Percentiles rank a stretch among this genome's conserved stretches.
Evolutionary conservation across 495 filamentous ascomycete genomes (phyloP).

Genomic region (Apodospora peruviana): DNA sequence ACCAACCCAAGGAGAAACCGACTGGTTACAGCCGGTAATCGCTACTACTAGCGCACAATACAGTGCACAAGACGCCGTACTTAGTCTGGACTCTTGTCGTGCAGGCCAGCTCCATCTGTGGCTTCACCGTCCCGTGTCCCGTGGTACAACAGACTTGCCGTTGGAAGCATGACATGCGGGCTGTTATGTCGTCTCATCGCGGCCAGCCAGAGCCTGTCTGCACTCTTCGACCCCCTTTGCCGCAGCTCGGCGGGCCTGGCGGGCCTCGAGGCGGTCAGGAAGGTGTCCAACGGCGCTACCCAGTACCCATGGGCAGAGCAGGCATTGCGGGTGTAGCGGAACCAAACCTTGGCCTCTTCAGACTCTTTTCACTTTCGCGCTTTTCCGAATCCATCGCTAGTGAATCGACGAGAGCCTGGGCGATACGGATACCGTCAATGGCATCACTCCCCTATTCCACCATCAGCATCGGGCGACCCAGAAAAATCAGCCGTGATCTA

Average conservation of each 20-base stretch:
- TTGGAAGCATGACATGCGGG: constrained; percentile 4
- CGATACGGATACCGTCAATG: not conserved
- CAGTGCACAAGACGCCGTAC: no score
- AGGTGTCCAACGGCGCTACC: constrained; percentile 4
- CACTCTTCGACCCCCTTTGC: not conserved
- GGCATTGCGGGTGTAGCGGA: not conserved
- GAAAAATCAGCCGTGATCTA: not conserved
- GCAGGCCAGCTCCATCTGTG: not conserved
- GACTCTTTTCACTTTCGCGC: not conserved
- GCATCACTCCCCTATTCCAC: not conserved
- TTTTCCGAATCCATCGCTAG: no score
- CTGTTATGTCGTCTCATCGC: not conserved
- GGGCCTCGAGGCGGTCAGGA: constrained; percentile 5
- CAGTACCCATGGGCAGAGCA: not conserved
- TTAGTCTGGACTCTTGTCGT: no score
- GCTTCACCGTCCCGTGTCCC: not conserved
- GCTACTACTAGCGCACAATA: not conserved
- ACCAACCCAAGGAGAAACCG: not conserved
- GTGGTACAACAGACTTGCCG: not conserved
- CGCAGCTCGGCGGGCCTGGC: constrained; percentile 1
- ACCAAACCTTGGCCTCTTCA: not conserved
- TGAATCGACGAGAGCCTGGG: not conserved
- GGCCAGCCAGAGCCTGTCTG: not conserved
- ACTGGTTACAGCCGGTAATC: not conserved
- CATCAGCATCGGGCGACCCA: not conserved